These are phyloP conservation scores for Lactarius vividus DNA, from an alignment of 768 basidiomycete species.

Conservation along the genomic window DNA sequence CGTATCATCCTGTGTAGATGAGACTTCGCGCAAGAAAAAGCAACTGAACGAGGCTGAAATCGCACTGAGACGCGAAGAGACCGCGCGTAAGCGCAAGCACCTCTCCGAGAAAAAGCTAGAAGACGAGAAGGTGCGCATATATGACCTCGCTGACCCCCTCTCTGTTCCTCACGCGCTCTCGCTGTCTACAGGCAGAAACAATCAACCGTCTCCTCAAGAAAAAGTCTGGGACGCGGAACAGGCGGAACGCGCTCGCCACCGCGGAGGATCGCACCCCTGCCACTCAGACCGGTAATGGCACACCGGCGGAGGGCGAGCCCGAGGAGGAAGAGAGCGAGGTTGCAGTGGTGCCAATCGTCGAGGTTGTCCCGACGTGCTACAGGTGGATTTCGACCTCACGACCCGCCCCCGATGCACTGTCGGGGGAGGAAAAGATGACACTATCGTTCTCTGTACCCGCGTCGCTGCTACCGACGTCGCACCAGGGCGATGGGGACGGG, in stretches of 20 bases:
- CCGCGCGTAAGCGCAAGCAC: conserved; percentile 76
- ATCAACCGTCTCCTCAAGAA: conserved; percentile 89
- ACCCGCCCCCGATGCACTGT: conserved; percentile 8
- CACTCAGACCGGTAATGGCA: conserved; percentile 34
- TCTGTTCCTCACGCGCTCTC: neutral
- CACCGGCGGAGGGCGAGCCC: conserved; percentile 33
- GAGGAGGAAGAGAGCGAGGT: conserved; percentile 45
- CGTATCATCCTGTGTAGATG: conserved; percentile 26
- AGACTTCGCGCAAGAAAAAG: conserved; percentile 54
- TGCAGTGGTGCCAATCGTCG: conserved; percentile 32
- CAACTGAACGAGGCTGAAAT: conserved; percentile 69
- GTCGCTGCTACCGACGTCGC: conserved; percentile 29
- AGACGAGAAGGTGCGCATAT: conserved; percentile 66
- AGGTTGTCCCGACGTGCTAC: conserved; percentile 53
- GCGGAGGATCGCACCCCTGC: conserved; percentile 45
- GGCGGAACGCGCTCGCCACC: conserved; percentile 50
- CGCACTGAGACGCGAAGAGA: conserved; percentile 74
- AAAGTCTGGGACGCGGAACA: conserved; percentile 66
- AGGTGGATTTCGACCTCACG: conserved; percentile 68
- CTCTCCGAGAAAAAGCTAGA: conserved; percentile 80
- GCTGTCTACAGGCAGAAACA: conserved; percentile 61
- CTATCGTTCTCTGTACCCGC: conserved; percentile 57
- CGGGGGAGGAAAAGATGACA: conserved; percentile 35
- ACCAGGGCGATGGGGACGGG: conserved; percentile 16
- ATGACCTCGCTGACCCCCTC: neutral